Percentiles rank a stretch among this genome's conserved stretches.
Evolutionary conservation across 2,329 filamentous ascomycete genomes (phyloP).

Genomic region (Stachybotrys chartarum): DNA sequence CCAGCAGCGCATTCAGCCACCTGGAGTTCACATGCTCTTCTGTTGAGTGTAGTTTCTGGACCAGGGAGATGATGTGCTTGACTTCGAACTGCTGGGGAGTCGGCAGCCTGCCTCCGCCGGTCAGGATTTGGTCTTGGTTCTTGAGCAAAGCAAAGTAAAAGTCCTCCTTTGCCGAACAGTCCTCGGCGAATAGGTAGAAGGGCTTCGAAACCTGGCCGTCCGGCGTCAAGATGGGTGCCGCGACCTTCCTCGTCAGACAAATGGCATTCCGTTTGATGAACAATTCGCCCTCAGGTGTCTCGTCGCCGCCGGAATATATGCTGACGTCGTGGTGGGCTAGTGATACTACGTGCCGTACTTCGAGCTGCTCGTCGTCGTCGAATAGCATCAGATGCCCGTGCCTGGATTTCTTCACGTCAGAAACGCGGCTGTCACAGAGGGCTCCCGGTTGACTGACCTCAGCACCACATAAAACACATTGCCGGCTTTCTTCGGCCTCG

Average conservation of each 20-base stretch:
- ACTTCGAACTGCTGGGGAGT: slow-evolving; percentile 71
- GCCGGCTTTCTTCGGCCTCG: slow-evolving; percentile 58
- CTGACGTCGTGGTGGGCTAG: slow-evolving; percentile 80
- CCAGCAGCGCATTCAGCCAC: slow-evolving; percentile 89
- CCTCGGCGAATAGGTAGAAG: slow-evolving; percentile 92
- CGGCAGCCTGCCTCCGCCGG: slow-evolving; percentile 49
- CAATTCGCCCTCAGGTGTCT: slow-evolving; percentile 82
- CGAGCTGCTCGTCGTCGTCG: slow-evolving; percentile 88
- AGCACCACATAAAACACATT: slow-evolving; percentile 93
- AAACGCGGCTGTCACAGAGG: slow-evolving; percentile 1
- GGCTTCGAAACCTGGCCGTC: slow-evolving; percentile 62
- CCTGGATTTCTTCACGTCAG: slow-evolving; percentile 33
- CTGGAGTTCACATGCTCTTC: slow-evolving; percentile 86
- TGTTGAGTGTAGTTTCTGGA: slow-evolving; percentile 84
- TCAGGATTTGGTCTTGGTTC: slow-evolving; percentile 67
- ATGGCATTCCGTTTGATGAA: slow-evolving; percentile 95
- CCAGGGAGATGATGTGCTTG: slow-evolving; percentile 79
- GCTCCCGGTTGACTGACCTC: slow-evolving; percentile 44
- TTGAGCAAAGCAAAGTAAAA: slow-evolving; percentile 91
- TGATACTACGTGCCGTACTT: slow-evolving; percentile 93
- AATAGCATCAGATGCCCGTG: slow-evolving; percentile 97
- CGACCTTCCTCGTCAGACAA: slow-evolving; percentile 61
- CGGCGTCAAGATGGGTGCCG: slow-evolving; percentile 45
- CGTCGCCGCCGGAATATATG: slow-evolving; percentile 72
- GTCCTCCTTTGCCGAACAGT: slow-evolving; percentile 93